Conservation (phyloP, 345 rosid species). For the Lumnitzera racemosa region DNA sequence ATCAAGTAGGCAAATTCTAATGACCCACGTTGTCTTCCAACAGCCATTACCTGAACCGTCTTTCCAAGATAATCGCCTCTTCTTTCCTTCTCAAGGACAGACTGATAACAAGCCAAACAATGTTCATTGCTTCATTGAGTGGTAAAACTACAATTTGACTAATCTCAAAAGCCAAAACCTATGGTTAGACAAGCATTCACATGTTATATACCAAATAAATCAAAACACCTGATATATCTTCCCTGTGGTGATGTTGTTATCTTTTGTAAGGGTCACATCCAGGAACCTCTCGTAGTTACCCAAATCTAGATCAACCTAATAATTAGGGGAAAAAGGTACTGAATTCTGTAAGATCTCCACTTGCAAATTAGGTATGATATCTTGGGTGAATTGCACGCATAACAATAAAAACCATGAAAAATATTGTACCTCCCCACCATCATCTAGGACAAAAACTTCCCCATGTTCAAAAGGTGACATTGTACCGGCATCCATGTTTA, state of each 20-base stretch:
- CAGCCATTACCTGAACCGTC: conserved; percentile 70
- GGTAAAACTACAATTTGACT: not conserved
- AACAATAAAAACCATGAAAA: not conserved
- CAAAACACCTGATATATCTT: conserved; percentile 87
- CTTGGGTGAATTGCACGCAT: no score
- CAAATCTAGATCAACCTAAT: conserved; percentile 91
- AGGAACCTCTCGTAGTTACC: conserved; percentile 95
- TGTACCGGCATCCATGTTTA: conserved; percentile 96
- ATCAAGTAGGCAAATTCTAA: not conserved
- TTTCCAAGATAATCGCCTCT: conserved; percentile 88
- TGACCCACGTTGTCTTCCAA: not conserved
- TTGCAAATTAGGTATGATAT: no score
- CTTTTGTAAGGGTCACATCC: conserved; percentile 77
- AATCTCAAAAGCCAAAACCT: conserved; percentile 7
- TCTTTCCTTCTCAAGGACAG: conserved; percentile 85
- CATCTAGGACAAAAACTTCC: conserved; percentile 95
- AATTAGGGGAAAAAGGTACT: not conserved
- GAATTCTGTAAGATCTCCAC: not conserved
- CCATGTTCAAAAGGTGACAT: conserved; percentile 99
- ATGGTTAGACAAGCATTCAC: not conserved
- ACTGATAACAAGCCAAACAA: conserved; percentile 27
- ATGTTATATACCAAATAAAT: conserved; percentile 5
- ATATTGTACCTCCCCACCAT: conserved; percentile 87
- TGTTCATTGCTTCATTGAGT: not conserved
- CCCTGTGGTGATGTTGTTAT: conserved; percentile 92